Evolutionary conservation across 192 early-diverging fungal species (phyloP).

Genomic region (Coemansia sp.): DNA sequence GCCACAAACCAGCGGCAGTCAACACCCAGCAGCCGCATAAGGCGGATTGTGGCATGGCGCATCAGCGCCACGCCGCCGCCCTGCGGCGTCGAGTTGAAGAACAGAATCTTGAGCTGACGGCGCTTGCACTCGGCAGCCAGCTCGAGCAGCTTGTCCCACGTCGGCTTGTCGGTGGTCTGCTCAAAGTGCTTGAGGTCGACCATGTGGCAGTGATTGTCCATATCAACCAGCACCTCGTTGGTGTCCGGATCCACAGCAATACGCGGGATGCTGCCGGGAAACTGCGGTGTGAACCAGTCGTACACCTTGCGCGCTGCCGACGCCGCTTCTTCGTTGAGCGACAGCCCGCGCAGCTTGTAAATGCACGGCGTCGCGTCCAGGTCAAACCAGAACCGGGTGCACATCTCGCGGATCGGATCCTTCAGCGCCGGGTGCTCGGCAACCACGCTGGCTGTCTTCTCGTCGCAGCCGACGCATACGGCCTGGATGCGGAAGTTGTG

Average conservation of each 20-base stretch:
- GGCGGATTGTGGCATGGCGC: conserved; percentile 75
- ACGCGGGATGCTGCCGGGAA: conserved; percentile 70
- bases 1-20: conserved; percentile 74
- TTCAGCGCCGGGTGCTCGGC: conserved; percentile 39
- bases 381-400: conserved; percentile 65
- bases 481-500: conserved; percentile 67
- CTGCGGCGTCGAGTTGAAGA: conserved; percentile 80
- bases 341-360: conserved; percentile 59
- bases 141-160: conserved; percentile 62
- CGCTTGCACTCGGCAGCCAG: conserved; percentile 55
- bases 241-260: conserved; percentile 58
- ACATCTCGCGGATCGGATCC: conserved; percentile 39
- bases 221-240: conserved; percentile 71
- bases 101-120: conserved; percentile 60
- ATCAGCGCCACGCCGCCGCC: conserved; percentile 87
- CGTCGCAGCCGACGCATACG: conserved; percentile 57
- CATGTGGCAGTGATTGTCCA: conserved; percentile 67
- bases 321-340: conserved; percentile 65
- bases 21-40: conserved; percentile 62
- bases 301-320: conserved; percentile 71
- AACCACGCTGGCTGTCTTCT: conserved; percentile 43
- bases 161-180: conserved; percentile 57
- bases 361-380: conserved; percentile 71
- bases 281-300: conserved; percentile 66
- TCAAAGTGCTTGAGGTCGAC: conserved; percentile 63